Evolutionary conservation across 495 filamentous ascomycete genomes (phyloP).

Genomic region (Monascus purpureus): DNA sequence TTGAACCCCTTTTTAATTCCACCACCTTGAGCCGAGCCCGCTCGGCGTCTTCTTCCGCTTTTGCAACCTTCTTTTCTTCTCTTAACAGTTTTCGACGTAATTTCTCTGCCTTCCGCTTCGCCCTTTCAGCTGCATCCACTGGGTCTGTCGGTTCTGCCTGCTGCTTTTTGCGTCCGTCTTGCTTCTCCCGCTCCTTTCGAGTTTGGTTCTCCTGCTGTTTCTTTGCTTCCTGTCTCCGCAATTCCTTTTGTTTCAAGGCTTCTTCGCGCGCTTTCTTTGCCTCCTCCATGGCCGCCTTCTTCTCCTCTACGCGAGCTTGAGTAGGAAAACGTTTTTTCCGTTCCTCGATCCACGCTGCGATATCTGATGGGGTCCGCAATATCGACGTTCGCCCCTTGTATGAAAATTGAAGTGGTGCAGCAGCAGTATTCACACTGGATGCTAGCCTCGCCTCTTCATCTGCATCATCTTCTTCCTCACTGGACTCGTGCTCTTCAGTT

Average conservation of each 20-base stretch:
- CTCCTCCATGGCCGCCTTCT: conserved; percentile 30
- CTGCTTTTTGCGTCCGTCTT: neutral
- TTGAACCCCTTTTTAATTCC: conserved; percentile 18
- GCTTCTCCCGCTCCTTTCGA: conserved; percentile 16
- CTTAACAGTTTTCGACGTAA: conserved; percentile 30
- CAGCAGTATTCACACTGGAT: conserved; percentile 10
- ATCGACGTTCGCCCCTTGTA: conserved; percentile 27
- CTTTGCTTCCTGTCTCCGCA: conserved; percentile 16
- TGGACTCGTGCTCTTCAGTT: conserved; percentile 56
- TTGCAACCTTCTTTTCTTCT: conserved; percentile 33
- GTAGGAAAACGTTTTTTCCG: conserved; percentile 69
- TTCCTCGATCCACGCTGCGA: conserved; percentile 69
- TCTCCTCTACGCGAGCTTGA: conserved; percentile 41
- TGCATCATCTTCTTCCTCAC: conserved; percentile 55
- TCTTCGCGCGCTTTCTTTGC: conserved; percentile 26
- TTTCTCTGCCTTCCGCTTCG: conserved; percentile 36
- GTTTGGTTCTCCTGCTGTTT: conserved; percentile 13
- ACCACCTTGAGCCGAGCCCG: conserved; percentile 25
- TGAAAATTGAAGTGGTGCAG: conserved; percentile 26
- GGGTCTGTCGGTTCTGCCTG: conserved; percentile 8
- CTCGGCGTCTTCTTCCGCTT: conserved; percentile 34
- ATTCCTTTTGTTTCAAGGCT: conserved; percentile 11
- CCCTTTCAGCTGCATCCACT: conserved; percentile 23
- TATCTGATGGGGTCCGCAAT: conserved; percentile 46
- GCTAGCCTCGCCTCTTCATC: conserved; percentile 50